Percentiles rank a stretch among this genome's conserved stretches.
Conservation (phyloP, 1,284 basidiomycete genomes). For the Papiliotrema nemorosa region DNA sequence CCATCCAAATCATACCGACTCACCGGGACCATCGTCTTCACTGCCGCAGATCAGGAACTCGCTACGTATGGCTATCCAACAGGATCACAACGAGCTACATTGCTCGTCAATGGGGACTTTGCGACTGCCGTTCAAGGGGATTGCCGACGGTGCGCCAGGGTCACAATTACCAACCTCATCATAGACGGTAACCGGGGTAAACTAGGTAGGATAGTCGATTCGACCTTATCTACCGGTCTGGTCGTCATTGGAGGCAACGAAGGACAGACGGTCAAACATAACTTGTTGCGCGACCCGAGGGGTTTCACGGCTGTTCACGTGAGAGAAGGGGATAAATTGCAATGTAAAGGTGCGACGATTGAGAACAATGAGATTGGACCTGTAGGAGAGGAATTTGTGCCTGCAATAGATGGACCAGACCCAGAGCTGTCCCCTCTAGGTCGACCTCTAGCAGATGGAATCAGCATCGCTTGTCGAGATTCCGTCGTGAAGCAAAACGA, state of each 20-base stretch:
- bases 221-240: conserved; percentile 31
- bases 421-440: conserved; percentile 47
- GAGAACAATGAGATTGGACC: conserved; percentile 49
- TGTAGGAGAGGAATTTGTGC: conserved; percentile 48
- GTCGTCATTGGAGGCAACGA: conserved; percentile 49
- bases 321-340: conserved; percentile 47
- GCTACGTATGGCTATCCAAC: conserved; percentile 52
- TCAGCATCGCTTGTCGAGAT: conserved; percentile 47
- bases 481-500: conserved; percentile 43
- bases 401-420: conserved; percentile 45
- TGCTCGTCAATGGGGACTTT: conserved; percentile 42
- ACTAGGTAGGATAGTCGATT: conserved; percentile 35
- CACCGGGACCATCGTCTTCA: conserved; percentile 50
- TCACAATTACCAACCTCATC: conserved; percentile 40
- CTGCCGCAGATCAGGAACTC: conserved; percentile 52
- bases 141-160: conserved; percentile 49
- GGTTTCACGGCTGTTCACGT: conserved; percentile 50
- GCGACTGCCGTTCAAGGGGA: conserved; percentile 48
- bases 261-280: conserved; percentile 40
- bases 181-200: conserved; percentile 44
- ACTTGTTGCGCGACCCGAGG: conserved; percentile 40
- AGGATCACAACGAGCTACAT: conserved; percentile 46
- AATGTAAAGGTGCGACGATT: conserved; percentile 42
- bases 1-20: conserved; percentile 48
- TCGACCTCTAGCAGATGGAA: conserved; percentile 47